Evolutionary conservation across 2,329 filamentous ascomycete species (phyloP).

Genomic region (Sporothrix euskadiensis): DNA sequence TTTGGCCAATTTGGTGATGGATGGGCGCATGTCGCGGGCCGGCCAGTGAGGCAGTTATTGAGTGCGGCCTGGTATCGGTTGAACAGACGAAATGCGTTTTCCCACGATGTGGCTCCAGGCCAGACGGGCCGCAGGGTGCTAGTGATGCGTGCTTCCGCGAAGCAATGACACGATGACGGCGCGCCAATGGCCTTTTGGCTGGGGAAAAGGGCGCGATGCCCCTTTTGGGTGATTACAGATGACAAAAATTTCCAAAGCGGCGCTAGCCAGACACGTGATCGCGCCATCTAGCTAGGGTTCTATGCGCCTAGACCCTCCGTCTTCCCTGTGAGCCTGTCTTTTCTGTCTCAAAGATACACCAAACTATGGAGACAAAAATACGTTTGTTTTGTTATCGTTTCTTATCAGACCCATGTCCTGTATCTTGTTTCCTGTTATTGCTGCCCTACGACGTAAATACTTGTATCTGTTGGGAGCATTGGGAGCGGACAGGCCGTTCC

Average conservation of each 20-base stretch:
- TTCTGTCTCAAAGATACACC: constrained; percentile 19
- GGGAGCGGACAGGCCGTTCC: background rate
- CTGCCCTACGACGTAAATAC: background rate
- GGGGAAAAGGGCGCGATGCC: constrained; percentile 12
- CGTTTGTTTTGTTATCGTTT: background rate
- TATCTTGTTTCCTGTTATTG: background rate
- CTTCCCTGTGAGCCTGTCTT: background rate
- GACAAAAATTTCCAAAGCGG: background rate
- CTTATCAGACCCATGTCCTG: constrained; percentile 14
- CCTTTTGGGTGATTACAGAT: background rate
- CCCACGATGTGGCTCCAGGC: constrained; percentile 6
- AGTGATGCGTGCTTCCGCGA: constrained; percentile 7
- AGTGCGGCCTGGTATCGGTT: background rate
- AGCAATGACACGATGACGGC: constrained; percentile 1
- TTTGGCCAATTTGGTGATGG: background rate
- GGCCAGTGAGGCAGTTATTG: constrained; percentile 1
- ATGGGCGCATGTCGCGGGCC: background rate
- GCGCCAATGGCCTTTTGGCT: background rate
- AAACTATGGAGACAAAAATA: background rate
- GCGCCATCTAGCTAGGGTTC: constrained; percentile 1
- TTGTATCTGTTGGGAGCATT: background rate
- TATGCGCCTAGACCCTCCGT: background rate
- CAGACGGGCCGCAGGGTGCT: constrained; percentile 13
- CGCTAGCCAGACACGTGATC: constrained; percentile 9
- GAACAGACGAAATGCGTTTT: background rate